Percentiles rank a stretch among this genome's conserved stretches.
These are phyloP conservation scores for Acanthamoeba royreba DNA, from an alignment of 208 protist species.

Conservation along the genomic window DNA sequence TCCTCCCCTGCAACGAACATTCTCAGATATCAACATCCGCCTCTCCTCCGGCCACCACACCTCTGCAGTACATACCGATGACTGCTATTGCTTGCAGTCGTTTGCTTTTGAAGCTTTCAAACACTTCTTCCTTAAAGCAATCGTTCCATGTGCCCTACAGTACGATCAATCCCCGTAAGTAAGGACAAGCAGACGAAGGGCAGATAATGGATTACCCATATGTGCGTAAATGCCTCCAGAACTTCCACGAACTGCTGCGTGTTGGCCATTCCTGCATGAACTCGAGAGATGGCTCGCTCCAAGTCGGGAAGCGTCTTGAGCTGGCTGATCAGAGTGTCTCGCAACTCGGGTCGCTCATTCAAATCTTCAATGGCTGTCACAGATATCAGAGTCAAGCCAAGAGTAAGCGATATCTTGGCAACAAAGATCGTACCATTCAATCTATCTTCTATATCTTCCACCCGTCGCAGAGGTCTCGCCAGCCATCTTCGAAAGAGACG, in stretches of 20 bases:
- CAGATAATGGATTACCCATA: neutral
- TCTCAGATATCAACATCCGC: neutral
- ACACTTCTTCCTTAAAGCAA: neutral
- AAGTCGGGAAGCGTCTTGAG: conserved; percentile 31
- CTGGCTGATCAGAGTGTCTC: neutral
- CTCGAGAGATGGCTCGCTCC: conserved; percentile 53
- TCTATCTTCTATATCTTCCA: conserved; percentile 52
- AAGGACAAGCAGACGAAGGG: neutral
- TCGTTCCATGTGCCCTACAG: neutral
- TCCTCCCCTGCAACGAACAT: neutral
- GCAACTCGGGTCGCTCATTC: neutral
- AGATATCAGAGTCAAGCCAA: no score
- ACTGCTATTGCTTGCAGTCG: neutral
- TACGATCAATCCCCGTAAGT: no score
- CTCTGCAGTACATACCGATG: neutral
- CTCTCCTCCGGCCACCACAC: neutral
- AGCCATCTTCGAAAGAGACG: conserved; percentile 68
- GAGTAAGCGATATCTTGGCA: neutral
- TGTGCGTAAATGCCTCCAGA: conserved; percentile 44
- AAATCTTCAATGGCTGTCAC: conserved; percentile 36
- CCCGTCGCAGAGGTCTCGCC: conserved; percentile 45
- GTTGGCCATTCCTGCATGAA: conserved; percentile 39
- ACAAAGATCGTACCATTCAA: conserved; percentile 44
- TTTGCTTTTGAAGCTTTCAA: neutral
- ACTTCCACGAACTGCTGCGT: conserved; percentile 30